phyloP scores from a whole-genome alignment of 169 alveolate genomes.

The Theileria sp. region DNA sequence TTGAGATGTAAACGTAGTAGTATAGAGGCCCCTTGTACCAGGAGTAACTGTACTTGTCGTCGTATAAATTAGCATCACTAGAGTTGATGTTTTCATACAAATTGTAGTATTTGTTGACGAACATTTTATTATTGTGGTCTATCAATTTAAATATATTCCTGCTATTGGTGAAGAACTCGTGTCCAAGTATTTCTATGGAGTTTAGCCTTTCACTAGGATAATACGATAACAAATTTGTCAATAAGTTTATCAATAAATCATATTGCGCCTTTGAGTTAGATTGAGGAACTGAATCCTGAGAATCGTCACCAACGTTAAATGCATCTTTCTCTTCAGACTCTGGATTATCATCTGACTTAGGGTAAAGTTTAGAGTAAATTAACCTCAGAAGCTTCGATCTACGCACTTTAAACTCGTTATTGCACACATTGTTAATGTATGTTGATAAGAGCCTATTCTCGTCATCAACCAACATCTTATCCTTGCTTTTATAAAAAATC shows the following conservation, averaged over 20 bases:
- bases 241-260: constrained; percentile 9
- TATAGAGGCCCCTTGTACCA: constrained; percentile 12
- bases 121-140: background rate
- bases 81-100: background rate
- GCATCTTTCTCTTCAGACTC: background rate
- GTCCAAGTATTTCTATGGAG: constrained; percentile 60
- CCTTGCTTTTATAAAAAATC: background rate
- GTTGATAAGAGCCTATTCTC: background rate
- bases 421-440: constrained; percentile 7
- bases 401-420: background rate
- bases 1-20: background rate
- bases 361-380: background rate
- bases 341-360: background rate
- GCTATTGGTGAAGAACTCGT: constrained; percentile 24
- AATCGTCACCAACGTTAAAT: background rate
- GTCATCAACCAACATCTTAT: background rate
- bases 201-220: constrained; percentile 50
- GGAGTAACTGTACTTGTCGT: constrained; percentile 2
- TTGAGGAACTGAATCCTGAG: background rate
- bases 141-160: background rate
- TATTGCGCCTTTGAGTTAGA: background rate
- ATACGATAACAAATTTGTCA: constrained; percentile 45
- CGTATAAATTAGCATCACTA: background rate
- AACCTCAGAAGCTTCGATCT: background rate
- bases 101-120: constrained; percentile 23